Base-by-base conservation (phyloP, 495 filamentous ascomycete genomes). In the Penicillium argentinense region DNA sequence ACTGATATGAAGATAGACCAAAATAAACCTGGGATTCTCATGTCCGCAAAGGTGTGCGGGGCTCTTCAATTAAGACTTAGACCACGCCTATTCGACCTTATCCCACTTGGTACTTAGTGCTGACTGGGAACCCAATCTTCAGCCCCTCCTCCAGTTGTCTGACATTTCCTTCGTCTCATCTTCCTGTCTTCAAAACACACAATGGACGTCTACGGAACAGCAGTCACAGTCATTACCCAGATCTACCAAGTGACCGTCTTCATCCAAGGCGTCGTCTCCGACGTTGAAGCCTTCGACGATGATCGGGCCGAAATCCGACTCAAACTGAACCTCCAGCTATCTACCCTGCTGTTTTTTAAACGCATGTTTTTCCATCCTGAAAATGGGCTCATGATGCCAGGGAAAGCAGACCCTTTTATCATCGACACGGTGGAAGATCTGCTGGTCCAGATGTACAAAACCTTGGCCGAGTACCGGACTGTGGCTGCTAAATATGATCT, bases 201-300 rank as follows among this genome's bases (percentile, higher is more conserved):
- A n/a, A 60, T 60, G 56, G 56, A 60, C 26, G 29, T 60, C 12
- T 60, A 60, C 33, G 52, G 52, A 8, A 60, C 56, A 14, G 56
- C 56, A 6, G 34, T 39, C 4, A 56, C 52, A 7, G 56, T 45
- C 16, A 51, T 56, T 11, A 51, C 48, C 17, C 52, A 60, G 26
- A 39, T 53, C n/a, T 52, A 52, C 23, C 43, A 52, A 14, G 53
- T 56, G 18, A 56, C 56, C 2, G 45, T 60, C n/a, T 60, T 60
- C 32, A 56, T 60, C 27, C 44, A 56, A 29, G 56, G 56, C 13
- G 43, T 60, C 25, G 47, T 60, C 18, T 49, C 53, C 25, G 53
- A 56, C 40, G 32, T 53, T 42, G 53, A 56, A 37, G 11, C 48
- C n/a, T 56, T 51, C 25, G 56, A 56, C 19, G 56, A 60, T 21